Evolutionary conservation across 768 basidiomycete genomes (phyloP).

Genomic region (Mycena floridula): DNA sequence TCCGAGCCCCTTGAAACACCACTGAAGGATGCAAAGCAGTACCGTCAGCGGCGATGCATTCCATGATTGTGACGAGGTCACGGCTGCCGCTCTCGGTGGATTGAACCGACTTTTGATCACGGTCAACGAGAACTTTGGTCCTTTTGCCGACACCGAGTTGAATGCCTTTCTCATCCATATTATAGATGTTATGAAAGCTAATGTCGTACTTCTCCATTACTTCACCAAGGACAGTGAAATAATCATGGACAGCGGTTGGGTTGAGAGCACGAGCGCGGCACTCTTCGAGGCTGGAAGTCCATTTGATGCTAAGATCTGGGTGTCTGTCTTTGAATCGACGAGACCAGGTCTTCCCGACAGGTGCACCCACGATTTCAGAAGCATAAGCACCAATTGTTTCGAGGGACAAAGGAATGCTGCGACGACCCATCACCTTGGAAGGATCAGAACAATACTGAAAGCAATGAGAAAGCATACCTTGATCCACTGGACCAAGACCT

Average conservation of each 20-base stretch:
- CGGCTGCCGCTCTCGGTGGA: neutral
- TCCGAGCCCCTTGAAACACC: neutral
- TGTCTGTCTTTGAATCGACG: neutral
- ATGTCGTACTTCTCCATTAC: neutral
- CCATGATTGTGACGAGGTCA: no score
- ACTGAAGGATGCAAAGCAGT: neutral
- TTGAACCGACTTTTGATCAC: slow-evolving; percentile 3
- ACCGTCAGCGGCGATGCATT: slow-evolving; percentile 1
- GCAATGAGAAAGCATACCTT: neutral
- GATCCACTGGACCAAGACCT: slow-evolving; percentile 7
- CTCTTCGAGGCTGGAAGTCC: neutral
- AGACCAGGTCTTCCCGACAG: neutral
- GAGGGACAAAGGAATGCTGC: slow-evolving; percentile 7
- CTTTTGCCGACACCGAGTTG: no score
- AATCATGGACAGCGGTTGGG: neutral
- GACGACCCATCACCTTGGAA: slow-evolving; percentile 6
- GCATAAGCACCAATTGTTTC: slow-evolving; percentile 2
- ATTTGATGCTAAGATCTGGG: neutral
- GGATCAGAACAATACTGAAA: no score
- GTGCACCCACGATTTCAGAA: neutral
- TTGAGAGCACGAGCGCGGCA: neutral
- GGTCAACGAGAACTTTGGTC: slow-evolving; percentile 4
- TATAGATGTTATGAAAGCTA: slow-evolving; percentile 1
- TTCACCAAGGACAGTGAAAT: neutral
- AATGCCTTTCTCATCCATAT: slow-evolving; percentile 11